Evolutionary conservation across 192 early-diverging fungal genomes (phyloP).

Genomic region (Entomortierella chlamydospora): DNA sequence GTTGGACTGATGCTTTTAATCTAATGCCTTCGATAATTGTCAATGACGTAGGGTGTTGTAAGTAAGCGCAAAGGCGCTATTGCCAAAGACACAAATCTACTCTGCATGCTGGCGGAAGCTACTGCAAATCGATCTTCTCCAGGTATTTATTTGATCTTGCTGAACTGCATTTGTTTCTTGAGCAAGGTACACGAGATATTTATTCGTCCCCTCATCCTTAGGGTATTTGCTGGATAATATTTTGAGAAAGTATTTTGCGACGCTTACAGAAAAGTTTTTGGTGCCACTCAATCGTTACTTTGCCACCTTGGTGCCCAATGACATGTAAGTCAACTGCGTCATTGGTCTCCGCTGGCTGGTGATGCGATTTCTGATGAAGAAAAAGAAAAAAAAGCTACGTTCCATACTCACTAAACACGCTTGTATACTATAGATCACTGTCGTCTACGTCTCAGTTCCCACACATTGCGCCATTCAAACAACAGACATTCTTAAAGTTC

Average conservation of each 20-base stretch:
- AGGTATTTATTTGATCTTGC: conserved; percentile 42
- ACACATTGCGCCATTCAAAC: conserved; percentile 31
- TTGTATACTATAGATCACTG: conserved; percentile 24
- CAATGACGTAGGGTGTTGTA: conserved; percentile 55
- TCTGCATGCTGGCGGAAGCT: conserved; percentile 81
- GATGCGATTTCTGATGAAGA: too few species aligned
- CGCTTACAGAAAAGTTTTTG: conserved; percentile 93
- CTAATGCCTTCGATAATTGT: too few species aligned
- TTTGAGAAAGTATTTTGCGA: conserved; percentile 91
- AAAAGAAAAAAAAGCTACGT: too few species aligned
- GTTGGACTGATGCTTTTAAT: too few species aligned
- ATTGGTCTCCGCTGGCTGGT: too few species aligned
- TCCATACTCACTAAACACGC: too few species aligned
- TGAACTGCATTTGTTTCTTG: too few species aligned
- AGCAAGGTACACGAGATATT: not conserved
- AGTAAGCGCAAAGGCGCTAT: conserved; percentile 86
- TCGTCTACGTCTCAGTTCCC: conserved; percentile 41
- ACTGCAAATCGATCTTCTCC: conserved; percentile 77
- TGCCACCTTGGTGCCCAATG: conserved; percentile 81
- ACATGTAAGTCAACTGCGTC: conserved; percentile 54
- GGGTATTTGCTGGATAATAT: conserved; percentile 91
- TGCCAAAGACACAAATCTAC: conserved; percentile 82
- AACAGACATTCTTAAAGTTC: conserved; percentile 58
- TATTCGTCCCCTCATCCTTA: conserved; percentile 23
- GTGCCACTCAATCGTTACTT: conserved; percentile 97